Evolutionary conservation across 768 basidiomycete genomes (phyloP).

Genomic region (Suillus fuscotomentosus): DNA sequence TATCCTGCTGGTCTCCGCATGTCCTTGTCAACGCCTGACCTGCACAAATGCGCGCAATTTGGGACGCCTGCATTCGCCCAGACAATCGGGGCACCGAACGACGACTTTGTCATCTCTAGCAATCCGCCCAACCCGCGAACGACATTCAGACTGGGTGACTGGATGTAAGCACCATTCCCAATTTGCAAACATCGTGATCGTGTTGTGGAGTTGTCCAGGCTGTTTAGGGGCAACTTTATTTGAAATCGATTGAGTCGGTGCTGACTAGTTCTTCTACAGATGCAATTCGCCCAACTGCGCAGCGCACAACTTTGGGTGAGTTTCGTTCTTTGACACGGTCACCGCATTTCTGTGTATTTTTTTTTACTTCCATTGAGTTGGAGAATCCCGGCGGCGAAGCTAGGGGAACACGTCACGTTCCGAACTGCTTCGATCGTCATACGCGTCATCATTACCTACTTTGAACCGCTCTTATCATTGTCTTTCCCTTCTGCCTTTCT

Average conservation of each 20-base stretch:
- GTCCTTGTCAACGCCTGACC: constrained; percentile 33
- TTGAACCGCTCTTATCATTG: constrained; percentile 26
- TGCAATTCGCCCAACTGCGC: constrained; percentile 68
- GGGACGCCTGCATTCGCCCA: constrained; percentile 8
- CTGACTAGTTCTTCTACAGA: constrained; percentile 37
- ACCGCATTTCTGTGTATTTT: not conserved
- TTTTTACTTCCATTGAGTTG: not conserved
- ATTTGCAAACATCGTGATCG: constrained; percentile 5
- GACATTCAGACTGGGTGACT: constrained; percentile 67
- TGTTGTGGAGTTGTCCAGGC: not conserved
- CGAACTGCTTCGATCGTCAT: constrained; percentile 4
- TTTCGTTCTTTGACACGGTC: constrained; percentile 17
- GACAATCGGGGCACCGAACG: constrained; percentile 9
- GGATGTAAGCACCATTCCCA: constrained; percentile 59
- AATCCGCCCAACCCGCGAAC: constrained; percentile 73
- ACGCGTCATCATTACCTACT: constrained; percentile 19
- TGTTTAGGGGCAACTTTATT: constrained; percentile 14
- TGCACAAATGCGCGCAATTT: constrained; percentile 22
- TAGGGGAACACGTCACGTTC: not conserved
- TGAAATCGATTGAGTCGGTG: constrained; percentile 16
- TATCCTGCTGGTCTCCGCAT: constrained; percentile 27
- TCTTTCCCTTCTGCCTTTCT: constrained; percentile 11
- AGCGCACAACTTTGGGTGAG: constrained; percentile 86
- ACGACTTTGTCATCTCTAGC: constrained; percentile 58
- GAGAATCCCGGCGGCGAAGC: not conserved